phyloP scores from a whole-genome alignment of 495 filamentous ascomycete species.

The Aeminium ludgeri region DNA sequence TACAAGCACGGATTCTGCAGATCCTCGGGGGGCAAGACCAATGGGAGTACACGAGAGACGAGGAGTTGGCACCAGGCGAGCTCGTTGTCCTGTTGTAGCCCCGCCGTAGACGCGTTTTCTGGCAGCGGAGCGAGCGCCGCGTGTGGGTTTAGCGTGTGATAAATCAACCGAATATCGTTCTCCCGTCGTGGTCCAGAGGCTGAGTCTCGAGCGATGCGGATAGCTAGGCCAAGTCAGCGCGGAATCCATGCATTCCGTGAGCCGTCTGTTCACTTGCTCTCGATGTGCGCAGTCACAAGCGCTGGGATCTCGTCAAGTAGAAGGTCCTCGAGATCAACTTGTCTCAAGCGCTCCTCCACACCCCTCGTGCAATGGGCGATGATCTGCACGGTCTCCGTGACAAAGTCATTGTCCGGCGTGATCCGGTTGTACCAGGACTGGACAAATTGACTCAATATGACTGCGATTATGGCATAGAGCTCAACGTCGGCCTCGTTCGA shows the following conservation, averaged over 20 bases:
- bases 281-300: slow-evolving; percentile 61
- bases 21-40: slow-evolving; percentile 82
- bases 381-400: slow-evolving; percentile 70
- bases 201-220: not conserved
- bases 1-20: slow-evolving; percentile 72
- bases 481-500: slow-evolving; percentile 83
- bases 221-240: not conserved
- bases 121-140: slow-evolving; percentile 56
- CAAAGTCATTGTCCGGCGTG: slow-evolving; percentile 72
- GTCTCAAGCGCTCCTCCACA: slow-evolving; percentile 66
- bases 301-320: slow-evolving; percentile 79
- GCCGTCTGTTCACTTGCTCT: slow-evolving; percentile 37
- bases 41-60: slow-evolving; percentile 56
- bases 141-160: slow-evolving; percentile 68
- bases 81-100: slow-evolving; percentile 58
- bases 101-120: slow-evolving; percentile 31
- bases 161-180: slow-evolving; percentile 34
- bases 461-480: slow-evolving; percentile 77
- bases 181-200: not conserved
- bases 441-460: slow-evolving; percentile 76
- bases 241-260: not conserved
- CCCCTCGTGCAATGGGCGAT: slow-evolving; percentile 80
- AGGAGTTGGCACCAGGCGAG: slow-evolving; percentile 63
- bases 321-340: slow-evolving; percentile 65
- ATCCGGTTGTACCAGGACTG: slow-evolving; percentile 85